Evolutionary conservation across 208 protist species (phyloP).

Genomic region (Acanthamoeba healyi): DNA sequence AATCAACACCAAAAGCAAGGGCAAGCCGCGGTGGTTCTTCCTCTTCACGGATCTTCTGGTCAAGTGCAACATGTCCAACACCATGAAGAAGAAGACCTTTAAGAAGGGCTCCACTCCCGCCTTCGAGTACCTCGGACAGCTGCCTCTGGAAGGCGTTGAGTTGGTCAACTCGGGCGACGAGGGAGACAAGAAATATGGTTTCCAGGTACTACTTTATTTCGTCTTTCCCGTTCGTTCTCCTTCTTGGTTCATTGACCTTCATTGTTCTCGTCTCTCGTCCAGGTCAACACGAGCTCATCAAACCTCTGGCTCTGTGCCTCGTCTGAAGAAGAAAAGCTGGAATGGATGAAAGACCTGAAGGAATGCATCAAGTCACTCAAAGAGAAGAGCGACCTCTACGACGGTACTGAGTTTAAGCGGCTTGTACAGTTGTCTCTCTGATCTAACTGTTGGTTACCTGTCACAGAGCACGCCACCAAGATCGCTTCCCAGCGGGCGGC

Average conservation of each 20-base stretch:
- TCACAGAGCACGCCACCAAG: conserved; percentile 54
- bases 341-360: conserved; percentile 48
- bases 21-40: conserved; percentile 64
- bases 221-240: conserved; percentile 5
- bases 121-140: conserved; percentile 19
- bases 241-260: neutral
- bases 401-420: too few relatives aligned
- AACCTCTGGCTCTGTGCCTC: conserved; percentile 15
- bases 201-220: conserved; percentile 4
- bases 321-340: neutral
- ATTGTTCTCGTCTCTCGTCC: neutral
- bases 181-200: conserved; percentile 41
- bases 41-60: conserved; percentile 50
- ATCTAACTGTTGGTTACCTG: neutral
- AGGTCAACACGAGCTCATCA: neutral
- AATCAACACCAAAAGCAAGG: conserved; percentile 55
- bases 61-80: conserved; percentile 59
- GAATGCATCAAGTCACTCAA: conserved; percentile 51
- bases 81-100: conserved; percentile 54
- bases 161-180: conserved; percentile 40
- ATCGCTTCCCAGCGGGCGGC: conserved; percentile 28
- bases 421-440: too few relatives aligned
- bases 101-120: conserved; percentile 22
- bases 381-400: conserved; percentile 35
- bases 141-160: conserved; percentile 4